Evolutionary conservation across 1,284 basidiomycete genomes (phyloP).

Genomic region (Sutorius eximius): DNA sequence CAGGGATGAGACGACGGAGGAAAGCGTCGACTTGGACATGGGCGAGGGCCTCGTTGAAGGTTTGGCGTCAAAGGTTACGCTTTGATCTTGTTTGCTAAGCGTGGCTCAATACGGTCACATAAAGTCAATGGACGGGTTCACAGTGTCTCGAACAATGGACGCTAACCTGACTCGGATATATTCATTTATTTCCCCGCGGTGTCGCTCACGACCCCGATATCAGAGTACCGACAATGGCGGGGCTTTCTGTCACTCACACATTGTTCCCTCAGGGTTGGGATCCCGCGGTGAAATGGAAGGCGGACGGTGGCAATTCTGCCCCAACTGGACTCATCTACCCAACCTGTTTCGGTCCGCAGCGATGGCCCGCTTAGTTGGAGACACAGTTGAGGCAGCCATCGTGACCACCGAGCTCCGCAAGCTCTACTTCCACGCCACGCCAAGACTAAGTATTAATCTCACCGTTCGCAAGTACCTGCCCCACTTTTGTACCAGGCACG

Average conservation of each 20-base stretch:
- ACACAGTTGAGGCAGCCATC: background rate
- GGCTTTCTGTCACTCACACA: background rate
- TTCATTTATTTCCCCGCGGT: background rate
- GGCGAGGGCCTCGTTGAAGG: background rate
- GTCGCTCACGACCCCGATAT: constrained; percentile 4
- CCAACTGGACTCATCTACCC: background rate
- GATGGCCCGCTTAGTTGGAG: constrained; percentile 4
- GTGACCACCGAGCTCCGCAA: background rate
- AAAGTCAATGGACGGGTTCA: background rate
- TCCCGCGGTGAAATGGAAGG: constrained; percentile 22
- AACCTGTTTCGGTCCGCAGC: constrained; percentile 25
- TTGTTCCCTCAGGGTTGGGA: constrained; percentile 15
- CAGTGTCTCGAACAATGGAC: background rate
- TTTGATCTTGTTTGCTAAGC: constrained; percentile 26
- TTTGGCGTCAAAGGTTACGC: constrained; percentile 3
- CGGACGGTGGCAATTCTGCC: background rate
- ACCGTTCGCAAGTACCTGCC: background rate
- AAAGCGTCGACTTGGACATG: constrained; percentile 50
- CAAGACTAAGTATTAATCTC: constrained; percentile 1
- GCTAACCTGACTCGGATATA: background rate
- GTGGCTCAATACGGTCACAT: constrained; percentile 4
- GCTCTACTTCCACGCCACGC: constrained; percentile 5
- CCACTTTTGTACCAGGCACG: background rate
- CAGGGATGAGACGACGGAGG: constrained; percentile 82
- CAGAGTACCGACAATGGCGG: constrained; percentile 3